phyloP scores from a whole-genome alignment of 129 eudicot species.

The Apium graveolens region DNA sequence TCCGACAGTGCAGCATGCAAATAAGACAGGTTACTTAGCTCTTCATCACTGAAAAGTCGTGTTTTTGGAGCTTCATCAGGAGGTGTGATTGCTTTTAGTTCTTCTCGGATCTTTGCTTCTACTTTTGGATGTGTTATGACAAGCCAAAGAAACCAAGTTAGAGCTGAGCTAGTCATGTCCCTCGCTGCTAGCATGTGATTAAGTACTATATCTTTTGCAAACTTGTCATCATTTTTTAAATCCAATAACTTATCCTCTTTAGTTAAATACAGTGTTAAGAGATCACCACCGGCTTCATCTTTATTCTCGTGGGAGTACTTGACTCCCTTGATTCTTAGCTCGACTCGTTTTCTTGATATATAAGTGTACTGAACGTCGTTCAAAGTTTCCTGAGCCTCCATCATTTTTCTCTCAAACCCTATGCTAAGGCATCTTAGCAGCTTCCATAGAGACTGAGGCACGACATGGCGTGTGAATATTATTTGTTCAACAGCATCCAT shows the following conservation, averaged over 20 bases:
- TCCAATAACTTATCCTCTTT: not conserved
- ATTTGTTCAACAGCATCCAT: constrained; percentile 20
- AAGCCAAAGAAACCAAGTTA: constrained; percentile 42
- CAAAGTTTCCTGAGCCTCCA: constrained; percentile 12
- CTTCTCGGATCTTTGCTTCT: constrained; percentile 18
- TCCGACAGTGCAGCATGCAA: not conserved
- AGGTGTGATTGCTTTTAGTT: not conserved
- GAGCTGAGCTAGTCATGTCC: constrained; percentile 25
- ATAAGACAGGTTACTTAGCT: constrained; percentile 21
- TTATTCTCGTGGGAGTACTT: not conserved
- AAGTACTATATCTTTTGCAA: constrained; percentile 19
- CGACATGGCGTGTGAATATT: constrained; percentile 20
- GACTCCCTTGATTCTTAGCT: not conserved
- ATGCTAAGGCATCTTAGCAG: constrained; percentile 22
- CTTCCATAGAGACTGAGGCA: constrained; percentile 34
- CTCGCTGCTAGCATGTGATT: constrained; percentile 29
- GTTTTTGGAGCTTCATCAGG: not conserved
- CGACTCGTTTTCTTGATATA: constrained; percentile 7
- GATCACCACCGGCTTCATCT: constrained; percentile 14
- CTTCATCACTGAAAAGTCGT: not conserved
- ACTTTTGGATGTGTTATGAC: constrained; percentile 19
- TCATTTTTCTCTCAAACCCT: constrained; percentile 31
- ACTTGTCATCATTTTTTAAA: not conserved
- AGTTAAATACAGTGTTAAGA: not conserved
- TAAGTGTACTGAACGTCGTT: constrained; percentile 12